These are phyloP conservation scores for Lunasporangiospora selenospora DNA, from an alignment of 192 early-diverging fungal genomes.

Conservation along the genomic window DNA sequence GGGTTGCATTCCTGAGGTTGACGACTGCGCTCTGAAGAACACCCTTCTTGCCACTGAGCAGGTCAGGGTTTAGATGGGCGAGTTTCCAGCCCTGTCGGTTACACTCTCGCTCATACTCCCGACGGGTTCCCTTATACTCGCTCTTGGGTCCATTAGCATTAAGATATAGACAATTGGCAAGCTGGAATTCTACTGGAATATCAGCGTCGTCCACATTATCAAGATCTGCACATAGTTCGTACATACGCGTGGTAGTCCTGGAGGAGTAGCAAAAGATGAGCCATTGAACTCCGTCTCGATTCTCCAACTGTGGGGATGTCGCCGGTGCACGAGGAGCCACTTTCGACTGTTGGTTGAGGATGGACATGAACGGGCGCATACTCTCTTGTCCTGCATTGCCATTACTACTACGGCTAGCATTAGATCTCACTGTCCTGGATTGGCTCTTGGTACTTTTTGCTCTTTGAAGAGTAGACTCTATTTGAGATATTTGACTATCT, in stretches of 20 bases:
- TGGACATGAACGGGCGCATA: constrained; percentile 6
- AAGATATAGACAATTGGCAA: constrained; percentile 85
- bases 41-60: constrained; percentile 73
- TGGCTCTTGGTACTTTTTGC: constrained; percentile 1
- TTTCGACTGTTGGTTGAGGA: neutral
- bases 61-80: constrained; percentile 73
- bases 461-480: constrained; percentile 1
- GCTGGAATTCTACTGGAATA: constrained; percentile 66
- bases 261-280: constrained; percentile 72
- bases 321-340: neutral
- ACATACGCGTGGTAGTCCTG: constrained; percentile 67
- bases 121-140: constrained; percentile 82
- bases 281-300: constrained; percentile 66
- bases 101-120: constrained; percentile 85
- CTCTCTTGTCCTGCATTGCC: too few relatives aligned
- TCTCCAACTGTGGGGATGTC: constrained; percentile 25
- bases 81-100: constrained; percentile 89
- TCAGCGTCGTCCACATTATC: constrained; percentile 56
- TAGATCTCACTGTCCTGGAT: neutral
- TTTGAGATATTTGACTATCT: neutral
- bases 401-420: too few relatives aligned
- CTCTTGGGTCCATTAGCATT: constrained; percentile 70
- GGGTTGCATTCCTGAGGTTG: constrained; percentile 74
- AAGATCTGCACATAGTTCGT: constrained; percentile 77
- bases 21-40: constrained; percentile 87